These are phyloP conservation scores for Nemania sp. DNA, from an alignment of 2,329 filamentous ascomycete genomes.

Conservation along the genomic window DNA sequence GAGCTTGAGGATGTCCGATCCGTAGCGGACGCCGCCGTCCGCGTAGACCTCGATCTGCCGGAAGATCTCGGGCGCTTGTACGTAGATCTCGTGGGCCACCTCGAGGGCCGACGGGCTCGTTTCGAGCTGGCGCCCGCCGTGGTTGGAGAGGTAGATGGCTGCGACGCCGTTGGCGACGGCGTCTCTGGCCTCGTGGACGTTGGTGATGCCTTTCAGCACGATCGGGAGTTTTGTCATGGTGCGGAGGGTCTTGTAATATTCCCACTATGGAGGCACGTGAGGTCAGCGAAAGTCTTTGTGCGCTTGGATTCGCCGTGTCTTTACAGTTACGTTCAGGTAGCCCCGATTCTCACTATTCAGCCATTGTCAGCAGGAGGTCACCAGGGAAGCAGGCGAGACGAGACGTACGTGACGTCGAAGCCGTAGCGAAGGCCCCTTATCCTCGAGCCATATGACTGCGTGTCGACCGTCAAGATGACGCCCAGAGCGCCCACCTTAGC, in stretches of 20 bases:
- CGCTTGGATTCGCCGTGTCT: not conserved
- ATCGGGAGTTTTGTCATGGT: slow-evolving; percentile 28
- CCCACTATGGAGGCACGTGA: slow-evolving; percentile 29
- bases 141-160: slow-evolving; percentile 44
- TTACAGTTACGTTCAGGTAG: slow-evolving; percentile 11
- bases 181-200: slow-evolving; percentile 40
- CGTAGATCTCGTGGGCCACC: slow-evolving; percentile 38
- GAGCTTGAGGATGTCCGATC: slow-evolving; percentile 41
- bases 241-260: slow-evolving; percentile 32
- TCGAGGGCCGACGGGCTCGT: slow-evolving; percentile 39
- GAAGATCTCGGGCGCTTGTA: slow-evolving; percentile 39
- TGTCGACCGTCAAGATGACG: slow-evolving; percentile 31
- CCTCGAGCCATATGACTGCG: slow-evolving; percentile 7
- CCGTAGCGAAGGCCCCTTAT: slow-evolving; percentile 13
- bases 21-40: slow-evolving; percentile 43
- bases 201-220: slow-evolving; percentile 39
- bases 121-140: slow-evolving; percentile 44
- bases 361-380: not conserved
- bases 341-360: slow-evolving; percentile 4
- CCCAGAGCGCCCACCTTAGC: slow-evolving; percentile 28
- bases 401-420: slow-evolving; percentile 1
- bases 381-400: not conserved
- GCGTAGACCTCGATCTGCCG: slow-evolving; percentile 39
- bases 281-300: slow-evolving; percentile 17
- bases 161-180: slow-evolving; percentile 36